These are phyloP conservation scores for Ganoderma leucocontextum DNA, from an alignment of 1,284 basidiomycete genomes.

Conservation along the genomic window DNA sequence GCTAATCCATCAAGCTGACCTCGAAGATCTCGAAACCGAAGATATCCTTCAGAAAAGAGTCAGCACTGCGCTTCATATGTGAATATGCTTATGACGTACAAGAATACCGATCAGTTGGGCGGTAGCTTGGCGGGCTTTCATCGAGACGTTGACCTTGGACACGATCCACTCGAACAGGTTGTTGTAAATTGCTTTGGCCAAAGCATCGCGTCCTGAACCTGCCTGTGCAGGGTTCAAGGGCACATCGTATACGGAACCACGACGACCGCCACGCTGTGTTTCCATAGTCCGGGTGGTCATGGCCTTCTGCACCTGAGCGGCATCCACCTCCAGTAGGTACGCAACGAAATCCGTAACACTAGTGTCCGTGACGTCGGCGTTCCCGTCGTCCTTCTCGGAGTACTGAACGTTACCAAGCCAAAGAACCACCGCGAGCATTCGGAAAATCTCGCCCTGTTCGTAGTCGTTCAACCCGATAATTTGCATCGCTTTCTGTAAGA, in stretches of 20 bases:
- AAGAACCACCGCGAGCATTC: slow-evolving; percentile 91
- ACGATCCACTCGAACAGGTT: slow-evolving; percentile 99
- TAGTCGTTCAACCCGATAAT: slow-evolving; percentile 86
- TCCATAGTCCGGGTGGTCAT: slow-evolving; percentile 91
- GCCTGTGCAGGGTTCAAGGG: slow-evolving; percentile 96
- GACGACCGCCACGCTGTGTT: slow-evolving; percentile 89
- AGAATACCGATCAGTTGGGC: slow-evolving; percentile 96
- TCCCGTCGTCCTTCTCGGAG: slow-evolving; percentile 89
- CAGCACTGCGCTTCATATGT: slow-evolving; percentile 9
- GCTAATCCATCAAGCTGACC: slow-evolving; percentile 45
- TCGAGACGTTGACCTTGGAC: slow-evolving; percentile 93
- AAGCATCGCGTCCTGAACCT: slow-evolving; percentile 86
- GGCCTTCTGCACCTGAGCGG: slow-evolving; percentile 83
- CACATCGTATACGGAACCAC: slow-evolving; percentile 97
- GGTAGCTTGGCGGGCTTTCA: slow-evolving; percentile 84
- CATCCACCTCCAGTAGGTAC: slow-evolving; percentile 93
- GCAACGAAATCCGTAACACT: slow-evolving; percentile 96
- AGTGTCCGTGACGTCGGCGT: slow-evolving; percentile 83
- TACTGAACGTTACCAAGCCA: slow-evolving; percentile 99
- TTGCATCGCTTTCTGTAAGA: slow-evolving; percentile 86
- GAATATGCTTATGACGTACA: slow-evolving; percentile 48
- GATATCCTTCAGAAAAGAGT: slow-evolving; percentile 74
- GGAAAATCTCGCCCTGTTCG: slow-evolving; percentile 94
- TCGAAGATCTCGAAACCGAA: slow-evolving; percentile 99
- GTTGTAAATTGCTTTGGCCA: slow-evolving; percentile 98